These are phyloP conservation scores for Fraxinus excelsior DNA, from an alignment of 257 asterid species.

Conservation along the genomic window DNA sequence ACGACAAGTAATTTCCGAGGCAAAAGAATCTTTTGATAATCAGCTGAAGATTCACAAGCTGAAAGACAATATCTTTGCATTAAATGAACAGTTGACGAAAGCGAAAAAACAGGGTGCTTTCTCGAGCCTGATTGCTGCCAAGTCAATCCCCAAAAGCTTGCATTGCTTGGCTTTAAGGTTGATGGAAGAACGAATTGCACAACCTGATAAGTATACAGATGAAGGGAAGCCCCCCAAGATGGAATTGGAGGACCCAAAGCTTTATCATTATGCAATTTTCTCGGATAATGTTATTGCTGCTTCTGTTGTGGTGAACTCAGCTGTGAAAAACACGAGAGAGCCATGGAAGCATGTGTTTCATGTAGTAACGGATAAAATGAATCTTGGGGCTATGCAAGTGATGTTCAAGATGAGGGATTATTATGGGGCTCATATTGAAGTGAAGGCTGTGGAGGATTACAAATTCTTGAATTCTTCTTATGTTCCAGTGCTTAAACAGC, in stretches of 20 bases:
- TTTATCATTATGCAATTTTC: slow-evolving; percentile 76
- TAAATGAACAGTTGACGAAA: slow-evolving; percentile 68
- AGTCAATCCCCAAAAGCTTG: slow-evolving; percentile 81
- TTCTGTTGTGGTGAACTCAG: slow-evolving; percentile 80
- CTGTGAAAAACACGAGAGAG: slow-evolving; percentile 68
- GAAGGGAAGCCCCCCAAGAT: slow-evolving; percentile 64
- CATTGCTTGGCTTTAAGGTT: slow-evolving; percentile 74
- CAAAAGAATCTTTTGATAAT: slow-evolving; percentile 73
- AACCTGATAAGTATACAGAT: slow-evolving; percentile 68
- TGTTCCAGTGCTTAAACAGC: slow-evolving; percentile 74
- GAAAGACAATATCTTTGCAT: slow-evolving; percentile 69
- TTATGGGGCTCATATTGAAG: slow-evolving; percentile 73
- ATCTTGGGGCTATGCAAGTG: slow-evolving; percentile 81
- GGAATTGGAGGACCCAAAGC: slow-evolving; percentile 69
- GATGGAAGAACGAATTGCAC: slow-evolving; percentile 78
- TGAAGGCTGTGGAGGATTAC: slow-evolving; percentile 78
- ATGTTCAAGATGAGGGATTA: slow-evolving; percentile 70
- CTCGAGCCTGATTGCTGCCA: slow-evolving; percentile 81
- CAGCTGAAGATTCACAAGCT: slow-evolving; percentile 73
- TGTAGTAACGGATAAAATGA: slow-evolving; percentile 83
- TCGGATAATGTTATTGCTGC: slow-evolving; percentile 80
- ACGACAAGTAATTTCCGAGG: slow-evolving; percentile 63
- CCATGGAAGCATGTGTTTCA: slow-evolving; percentile 79
- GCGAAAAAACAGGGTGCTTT: slow-evolving; percentile 78
- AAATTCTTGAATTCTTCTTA: slow-evolving; percentile 71